Evolutionary conservation across 2,329 filamentous ascomycete species (phyloP), one percentile per base, ranked within the genome.

Genomic region (Paraphaeosphaeria sporulosa): DNA sequence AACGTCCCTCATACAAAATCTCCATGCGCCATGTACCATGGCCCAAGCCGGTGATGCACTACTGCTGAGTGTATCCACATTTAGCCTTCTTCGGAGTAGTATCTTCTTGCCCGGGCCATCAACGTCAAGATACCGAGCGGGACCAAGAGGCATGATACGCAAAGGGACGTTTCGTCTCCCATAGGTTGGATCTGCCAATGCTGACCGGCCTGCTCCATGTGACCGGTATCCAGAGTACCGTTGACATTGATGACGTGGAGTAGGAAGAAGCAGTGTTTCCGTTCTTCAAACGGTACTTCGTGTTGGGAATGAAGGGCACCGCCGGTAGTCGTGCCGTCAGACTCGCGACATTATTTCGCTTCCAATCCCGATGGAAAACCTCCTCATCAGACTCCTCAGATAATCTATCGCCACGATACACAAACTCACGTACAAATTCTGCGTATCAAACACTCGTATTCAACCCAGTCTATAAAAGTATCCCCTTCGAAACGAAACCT

Each of bases 151-250:
- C 46, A 67, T 46, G 3, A 59, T 70, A 21, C 69, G 65, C 1
- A 73, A 17, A 40, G 51, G 55, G 65, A 71, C 1, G 59, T 63
- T 9, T 59, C 65, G 60, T 66, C 60, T 4, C 30, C 54, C 23
- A 66, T 64, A n/a, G 62, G 51, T 9, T 62, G 64, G 52, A 71
- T 60, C 47, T 73, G 68, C 71, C 66, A 72, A 59, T 57, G 58
- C 47, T 74, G 70, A n/a, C 69, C 66, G 25, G 25, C 3, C 3
- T 4, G 25, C 25, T 27, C 25, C 25, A 27, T 27, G 6, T 4
- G 25, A n/a, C 25, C 25, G 25, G 25, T 27, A 27, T 6, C 6
- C 25, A 3, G 3, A 6, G 25, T 27, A 27, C 25, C 6, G 25
- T 27, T 27, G 3, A 6, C 6, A 27, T 27, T 27, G 25, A 27